Base-by-base conservation (phyloP, 345 rosid species). In the Citrus maxima region DNA sequence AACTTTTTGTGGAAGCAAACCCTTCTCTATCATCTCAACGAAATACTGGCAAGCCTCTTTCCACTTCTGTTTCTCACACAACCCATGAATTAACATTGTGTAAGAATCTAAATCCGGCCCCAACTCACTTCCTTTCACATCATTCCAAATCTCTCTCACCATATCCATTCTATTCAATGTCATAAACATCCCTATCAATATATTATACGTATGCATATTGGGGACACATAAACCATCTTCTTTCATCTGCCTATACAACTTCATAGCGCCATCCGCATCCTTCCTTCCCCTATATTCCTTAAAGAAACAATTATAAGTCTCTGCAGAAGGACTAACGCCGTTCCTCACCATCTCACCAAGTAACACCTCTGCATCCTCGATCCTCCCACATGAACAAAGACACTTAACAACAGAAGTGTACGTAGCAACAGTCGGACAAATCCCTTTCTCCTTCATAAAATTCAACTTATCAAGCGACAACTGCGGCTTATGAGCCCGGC, bases 61-160 rank as follows among this genome's bases (percentile, higher is more conserved):
- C 95, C 97, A 91, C 76, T 88, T 89, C 49, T 86, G 86, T 76
- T 88, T 91, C 72, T 83, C 85, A 40, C 97, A 95, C 68, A 93
- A 66, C 40, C 90, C 94, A 75, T 89, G 95, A 74, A 93, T 85
- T 87, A 93, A 78, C 61, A 85, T 40, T 10, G 98, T 92, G 73
- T 92, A 92, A 0, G 98, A 91, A 84, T 95, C 96, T 85, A 95
- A 88, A 85, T 95, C 96, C 1, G 95, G 97, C 55, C 95, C 93
- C 0, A 79, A 67, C 9, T 84, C 87, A 28, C 83, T 88, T 60
- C 18, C 87, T 80, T 89, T 85, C 74, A 95, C 77, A 80, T 95
- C 97, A 63, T 83, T 84, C 98, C 98, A 93, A 9, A 95, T 85
- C 86, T 92, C 93, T 40, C 81, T 81, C 42, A 85, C 90, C 10